phyloP scores from a whole-genome alignment of 495 filamentous ascomycete genomes.

The Pyronema omphalodes region DNA sequence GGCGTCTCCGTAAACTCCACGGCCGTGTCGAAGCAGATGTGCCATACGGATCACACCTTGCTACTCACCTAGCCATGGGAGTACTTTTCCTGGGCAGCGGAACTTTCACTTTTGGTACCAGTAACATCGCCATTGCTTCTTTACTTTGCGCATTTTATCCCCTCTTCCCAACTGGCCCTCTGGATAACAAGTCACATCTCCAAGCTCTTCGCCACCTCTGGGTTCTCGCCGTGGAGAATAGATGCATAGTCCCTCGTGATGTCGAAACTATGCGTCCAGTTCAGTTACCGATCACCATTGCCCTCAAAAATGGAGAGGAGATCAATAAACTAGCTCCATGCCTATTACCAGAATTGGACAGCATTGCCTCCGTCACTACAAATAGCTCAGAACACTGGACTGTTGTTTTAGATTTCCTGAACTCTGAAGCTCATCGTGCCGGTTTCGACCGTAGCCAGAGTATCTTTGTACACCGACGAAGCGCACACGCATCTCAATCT shows the following conservation, averaged over 20 bases:
- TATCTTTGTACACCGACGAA: slow-evolving; percentile 62
- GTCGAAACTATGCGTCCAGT: slow-evolving; percentile 64
- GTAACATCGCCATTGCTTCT: slow-evolving; percentile 65
- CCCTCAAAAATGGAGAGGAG: slow-evolving; percentile 31
- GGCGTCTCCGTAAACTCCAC: slow-evolving; percentile 73
- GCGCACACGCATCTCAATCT: slow-evolving; percentile 44
- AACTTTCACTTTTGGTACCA: slow-evolving; percentile 79
- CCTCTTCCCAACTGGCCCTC: slow-evolving; percentile 66
- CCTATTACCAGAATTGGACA: slow-evolving; percentile 60
- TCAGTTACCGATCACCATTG: slow-evolving; percentile 46
- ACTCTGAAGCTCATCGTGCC: slow-evolving; percentile 42
- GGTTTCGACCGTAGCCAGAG: slow-evolving; percentile 60
- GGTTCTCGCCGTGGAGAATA: slow-evolving; percentile 79
- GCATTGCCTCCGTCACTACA: slow-evolving; percentile 48
- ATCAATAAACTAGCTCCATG: slow-evolving; percentile 46
- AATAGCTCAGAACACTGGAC: slow-evolving; percentile 64
- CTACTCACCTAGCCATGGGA: slow-evolving; percentile 79
- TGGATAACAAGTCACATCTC: slow-evolving; percentile 84
- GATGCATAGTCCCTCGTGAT: slow-evolving; percentile 73
- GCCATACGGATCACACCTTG: slow-evolving; percentile 84
- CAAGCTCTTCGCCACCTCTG: slow-evolving; percentile 97
- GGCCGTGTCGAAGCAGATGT: slow-evolving; percentile 71
- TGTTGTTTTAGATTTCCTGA: slow-evolving; percentile 57
- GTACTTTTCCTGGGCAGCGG: slow-evolving; percentile 82
- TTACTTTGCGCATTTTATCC: slow-evolving; percentile 89